Conservation (phyloP, 768 basidiomycete species). For the Naematelia aurantialba region DNA sequence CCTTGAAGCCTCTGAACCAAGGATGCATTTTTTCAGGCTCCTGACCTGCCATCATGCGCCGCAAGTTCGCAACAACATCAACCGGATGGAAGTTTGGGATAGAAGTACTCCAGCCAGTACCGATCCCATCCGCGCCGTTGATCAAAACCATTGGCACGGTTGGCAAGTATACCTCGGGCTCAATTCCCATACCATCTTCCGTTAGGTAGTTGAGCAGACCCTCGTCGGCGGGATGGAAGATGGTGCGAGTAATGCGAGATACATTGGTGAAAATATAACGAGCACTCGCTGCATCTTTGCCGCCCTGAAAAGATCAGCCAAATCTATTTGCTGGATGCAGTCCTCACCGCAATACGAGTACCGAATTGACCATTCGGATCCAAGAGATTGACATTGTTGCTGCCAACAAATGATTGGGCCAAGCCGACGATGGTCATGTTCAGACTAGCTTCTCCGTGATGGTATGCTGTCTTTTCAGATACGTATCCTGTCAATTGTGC, state of each 20-base stretch:
- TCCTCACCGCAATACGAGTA: conserved; percentile 59
- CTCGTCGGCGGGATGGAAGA: conserved; percentile 83
- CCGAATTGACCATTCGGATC: conserved; percentile 90
- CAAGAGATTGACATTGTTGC: conserved; percentile 89
- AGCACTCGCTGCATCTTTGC: conserved; percentile 93
- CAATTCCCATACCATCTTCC: conserved; percentile 80
- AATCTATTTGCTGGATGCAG: neutral
- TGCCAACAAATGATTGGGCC: conserved; percentile 90
- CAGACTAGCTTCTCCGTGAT: conserved; percentile 89
- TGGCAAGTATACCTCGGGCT: conserved; percentile 93
- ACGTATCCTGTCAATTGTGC: conserved; percentile 95
- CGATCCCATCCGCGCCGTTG: conserved; percentile 96
- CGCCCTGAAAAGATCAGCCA: conserved; percentile 58
- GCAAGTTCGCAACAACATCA: conserved; percentile 84
- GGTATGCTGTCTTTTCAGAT: conserved; percentile 87
- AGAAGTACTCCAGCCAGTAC: conserved; percentile 94
- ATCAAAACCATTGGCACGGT: conserved; percentile 79
- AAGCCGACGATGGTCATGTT: conserved; percentile 85
- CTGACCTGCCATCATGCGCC: conserved; percentile 78
- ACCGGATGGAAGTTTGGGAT: conserved; percentile 88
- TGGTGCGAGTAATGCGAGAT: conserved; percentile 64
- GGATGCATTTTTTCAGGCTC: conserved; percentile 81
- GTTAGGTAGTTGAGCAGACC: conserved; percentile 74
- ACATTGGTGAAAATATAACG: conserved; percentile 92
- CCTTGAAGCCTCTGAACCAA: conserved; percentile 91